Base-by-base conservation (phyloP, 257 asterid genomes). In the Lavandula angustifolia region DNA sequence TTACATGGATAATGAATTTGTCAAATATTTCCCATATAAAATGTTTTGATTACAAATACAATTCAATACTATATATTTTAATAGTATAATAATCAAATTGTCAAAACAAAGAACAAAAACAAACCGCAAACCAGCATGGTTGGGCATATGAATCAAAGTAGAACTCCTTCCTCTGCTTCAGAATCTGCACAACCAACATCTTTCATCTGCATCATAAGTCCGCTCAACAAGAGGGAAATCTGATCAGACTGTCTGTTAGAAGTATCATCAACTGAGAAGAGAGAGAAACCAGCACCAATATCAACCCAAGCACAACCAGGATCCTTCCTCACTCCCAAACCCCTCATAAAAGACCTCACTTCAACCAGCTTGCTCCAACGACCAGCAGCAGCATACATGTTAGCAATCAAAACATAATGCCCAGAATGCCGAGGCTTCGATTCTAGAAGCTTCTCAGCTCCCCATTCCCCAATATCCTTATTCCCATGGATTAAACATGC, bases 261-360 rank as follows among this genome's bases (percentile, higher is more conserved):
- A 38, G 83, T 77, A 64, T 86, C 96, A 16, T 80, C 89, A 57
- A 81, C 95, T 74, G 81, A 48, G 70, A 87, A 89, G 0, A 84
- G 95, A 49, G 73, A 72, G 68, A 82, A 84, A 48, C 87, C 92
- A 65, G 77, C 79, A 42, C 95, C 91, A 31, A 80, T 71, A 74
- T 87, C 95, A 49, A 88, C 79, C 96, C 85, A 83, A 55, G 95
- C 92, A 79, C 84, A 85, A 3, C 96, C 98, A 12, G 87, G 92
- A 60, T 76, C 84, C 72, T 92, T 92, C 42, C 87, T 82, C 66
- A 89, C 98, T 50, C 91, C 92, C 75, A 74, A 78, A 58, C 84
- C 89, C 79, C 84, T 83, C 96, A 89, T 92, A 60, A 76, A 55
- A 27, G 82, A 77, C 80, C 96, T 82, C 11, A 89, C 95, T 63